Conservation (phyloP, 2,329 filamentous ascomycete genomes). For the Nigrospora osmanthi region DNA sequence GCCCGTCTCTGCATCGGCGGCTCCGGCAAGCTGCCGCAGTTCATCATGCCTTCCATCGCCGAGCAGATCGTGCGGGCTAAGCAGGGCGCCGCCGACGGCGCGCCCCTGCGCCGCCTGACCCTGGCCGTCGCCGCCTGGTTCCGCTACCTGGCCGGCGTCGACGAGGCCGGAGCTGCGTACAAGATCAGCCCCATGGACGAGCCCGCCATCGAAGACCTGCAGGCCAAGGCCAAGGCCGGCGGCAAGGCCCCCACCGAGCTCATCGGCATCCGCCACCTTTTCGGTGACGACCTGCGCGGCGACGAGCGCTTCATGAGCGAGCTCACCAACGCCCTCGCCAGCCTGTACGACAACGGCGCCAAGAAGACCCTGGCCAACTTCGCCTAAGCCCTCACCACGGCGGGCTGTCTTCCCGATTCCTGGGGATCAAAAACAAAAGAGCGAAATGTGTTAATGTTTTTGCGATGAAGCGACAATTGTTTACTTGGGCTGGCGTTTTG, state of each 20-base stretch:
- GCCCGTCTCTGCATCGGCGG: conserved; percentile 42
- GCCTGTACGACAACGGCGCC: conserved; percentile 36
- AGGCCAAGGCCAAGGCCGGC: conserved; percentile 34
- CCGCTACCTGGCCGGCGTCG: conserved; percentile 38
- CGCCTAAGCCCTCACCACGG: conserved; percentile 1
- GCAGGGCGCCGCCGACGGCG: conserved; percentile 4
- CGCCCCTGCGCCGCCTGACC: conserved; percentile 37
- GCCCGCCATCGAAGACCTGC: conserved; percentile 38
- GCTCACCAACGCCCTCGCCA: conserved; percentile 37
- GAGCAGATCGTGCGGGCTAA: conserved; percentile 33
- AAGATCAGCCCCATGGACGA: conserved; percentile 35
- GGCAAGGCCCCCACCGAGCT: conserved; percentile 31
- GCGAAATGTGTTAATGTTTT: too few species aligned
- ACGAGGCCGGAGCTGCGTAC: conserved; percentile 35
- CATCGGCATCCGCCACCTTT: conserved; percentile 37
- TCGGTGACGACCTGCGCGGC: conserved; percentile 41
- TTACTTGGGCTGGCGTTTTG: too few species aligned
- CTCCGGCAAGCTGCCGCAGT: conserved; percentile 46
- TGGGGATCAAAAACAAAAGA: too few species aligned
- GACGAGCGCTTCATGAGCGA: conserved; percentile 39
- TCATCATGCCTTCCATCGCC: conserved; percentile 39
- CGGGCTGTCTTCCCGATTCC: too few species aligned
- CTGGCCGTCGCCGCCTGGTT: conserved; percentile 42
- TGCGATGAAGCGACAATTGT: too few species aligned
- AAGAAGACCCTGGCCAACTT: conserved; percentile 43